These are phyloP conservation scores for Sphagnum tenellum DNA, from an alignment of 225 moss, liverwort and hornwort genomes.

Conservation along the genomic window DNA sequence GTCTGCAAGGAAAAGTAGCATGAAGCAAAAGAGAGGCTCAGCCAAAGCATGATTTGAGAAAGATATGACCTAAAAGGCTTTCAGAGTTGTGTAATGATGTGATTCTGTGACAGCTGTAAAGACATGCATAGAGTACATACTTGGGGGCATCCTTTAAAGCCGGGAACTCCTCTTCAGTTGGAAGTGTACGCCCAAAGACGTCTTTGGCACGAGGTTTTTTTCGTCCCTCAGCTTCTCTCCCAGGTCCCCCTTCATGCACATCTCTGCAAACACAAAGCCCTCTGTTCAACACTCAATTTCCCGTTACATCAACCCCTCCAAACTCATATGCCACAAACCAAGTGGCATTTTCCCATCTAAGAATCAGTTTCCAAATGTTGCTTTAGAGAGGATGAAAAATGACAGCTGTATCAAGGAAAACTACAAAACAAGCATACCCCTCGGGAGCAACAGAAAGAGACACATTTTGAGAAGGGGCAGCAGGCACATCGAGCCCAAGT, in stretches of 20 bases:
- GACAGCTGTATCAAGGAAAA: neutral
- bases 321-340: no score
- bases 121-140: constrained; percentile 15
- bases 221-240: constrained; percentile 17
- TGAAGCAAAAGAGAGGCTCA: no score
- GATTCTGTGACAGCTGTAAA: neutral
- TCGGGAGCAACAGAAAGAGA: constrained; percentile 19
- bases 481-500: constrained; percentile 46
- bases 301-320: no score
- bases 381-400: neutral
- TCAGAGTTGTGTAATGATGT: no score
- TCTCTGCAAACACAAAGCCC: constrained; percentile 21
- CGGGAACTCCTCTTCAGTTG: constrained; percentile 90
- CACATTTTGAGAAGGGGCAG: constrained; percentile 23
- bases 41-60: neutral
- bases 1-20: constrained; percentile 26
- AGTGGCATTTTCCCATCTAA: no score
- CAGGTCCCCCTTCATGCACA: constrained; percentile 17
- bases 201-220: constrained; percentile 71
- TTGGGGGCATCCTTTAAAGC: constrained; percentile 89
- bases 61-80: neutral
- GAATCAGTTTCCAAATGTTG: neutral
- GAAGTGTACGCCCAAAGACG: constrained; percentile 86
- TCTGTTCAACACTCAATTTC: no score
- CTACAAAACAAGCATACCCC: constrained; percentile 21